These are phyloP conservation scores for Pichia nanzhaoensis DNA, from an alignment of 805 yeast species.

Conservation along the genomic window DNA sequence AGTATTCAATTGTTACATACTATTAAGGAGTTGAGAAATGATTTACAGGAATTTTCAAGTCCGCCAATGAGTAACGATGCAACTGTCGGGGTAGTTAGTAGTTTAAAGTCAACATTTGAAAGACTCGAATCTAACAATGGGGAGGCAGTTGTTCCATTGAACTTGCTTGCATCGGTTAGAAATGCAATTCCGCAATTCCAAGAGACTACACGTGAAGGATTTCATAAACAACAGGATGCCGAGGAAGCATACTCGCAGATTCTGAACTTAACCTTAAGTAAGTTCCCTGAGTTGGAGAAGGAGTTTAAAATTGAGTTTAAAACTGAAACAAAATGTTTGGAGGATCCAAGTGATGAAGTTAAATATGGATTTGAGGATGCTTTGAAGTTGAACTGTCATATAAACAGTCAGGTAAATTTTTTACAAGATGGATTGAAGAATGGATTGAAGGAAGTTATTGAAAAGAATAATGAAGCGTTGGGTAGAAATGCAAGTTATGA, in stretches of 20 bases:
- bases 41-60: slow-evolving; percentile 18
- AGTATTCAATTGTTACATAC: slow-evolving; percentile 53
- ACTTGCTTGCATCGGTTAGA: slow-evolving; percentile 61
- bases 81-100: slow-evolving; percentile 22
- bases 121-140: slow-evolving; percentile 38
- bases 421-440: slow-evolving; percentile 75
- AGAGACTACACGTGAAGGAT: slow-evolving; percentile 62
- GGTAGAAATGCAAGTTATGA: slow-evolving; percentile 67
- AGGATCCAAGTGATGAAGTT: slow-evolving; percentile 41
- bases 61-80: slow-evolving; percentile 18
- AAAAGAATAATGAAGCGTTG: slow-evolving; percentile 66
- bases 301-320: slow-evolving; percentile 62
- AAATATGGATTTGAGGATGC: slow-evolving; percentile 47
- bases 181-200: slow-evolving; percentile 80
- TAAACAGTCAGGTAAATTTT: slow-evolving; percentile 77
- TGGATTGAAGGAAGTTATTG: slow-evolving; percentile 69
- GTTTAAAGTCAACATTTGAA: slow-evolving; percentile 38
- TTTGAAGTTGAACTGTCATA: slow-evolving; percentile 81
- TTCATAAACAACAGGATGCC: slow-evolving; percentile 93
- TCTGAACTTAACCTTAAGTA: slow-evolving; percentile 42
- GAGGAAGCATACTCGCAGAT: slow-evolving; percentile 94
- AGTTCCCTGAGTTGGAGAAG: slow-evolving; percentile 46
- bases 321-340: slow-evolving; percentile 55
- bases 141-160: slow-evolving; percentile 51
- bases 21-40: slow-evolving; percentile 36